These are phyloP conservation scores for Globisporangium mamillatum DNA, from an alignment of 352 stramenopile species.

Conservation along the genomic window DNA sequence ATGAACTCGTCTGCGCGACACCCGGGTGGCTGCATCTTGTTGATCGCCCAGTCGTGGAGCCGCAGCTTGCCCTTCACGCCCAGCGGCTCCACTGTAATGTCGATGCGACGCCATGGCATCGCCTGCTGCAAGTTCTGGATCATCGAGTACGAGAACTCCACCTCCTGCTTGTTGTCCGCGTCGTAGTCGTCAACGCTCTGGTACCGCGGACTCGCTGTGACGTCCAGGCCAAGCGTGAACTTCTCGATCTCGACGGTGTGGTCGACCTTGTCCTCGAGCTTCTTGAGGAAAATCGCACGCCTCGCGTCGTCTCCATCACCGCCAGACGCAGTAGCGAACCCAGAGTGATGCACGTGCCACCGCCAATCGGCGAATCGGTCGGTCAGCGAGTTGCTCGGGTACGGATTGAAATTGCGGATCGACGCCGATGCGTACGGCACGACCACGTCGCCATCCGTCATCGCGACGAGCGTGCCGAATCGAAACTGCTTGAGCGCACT, in stretches of 20 bases:
- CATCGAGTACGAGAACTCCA: conserved; percentile 68
- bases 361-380: conserved; percentile 59
- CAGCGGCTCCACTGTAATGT: conserved; percentile 58
- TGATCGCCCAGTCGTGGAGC: conserved; percentile 79
- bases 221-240: conserved; percentile 8
- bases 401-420: conserved; percentile 70
- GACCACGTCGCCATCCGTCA: conserved; percentile 74
- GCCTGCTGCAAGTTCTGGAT: conserved; percentile 47
- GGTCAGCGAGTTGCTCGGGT: conserved; percentile 47
- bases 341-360: conserved; percentile 71
- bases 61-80: conserved; percentile 67
- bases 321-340: conserved; percentile 29
- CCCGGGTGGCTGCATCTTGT: conserved; percentile 69
- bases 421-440: conserved; percentile 72
- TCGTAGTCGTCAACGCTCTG: conserved; percentile 61
- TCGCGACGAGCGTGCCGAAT: conserved; percentile 63
- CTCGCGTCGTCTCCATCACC: background rate
- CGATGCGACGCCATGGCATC: conserved; percentile 60
- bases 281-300: conserved; percentile 28
- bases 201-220: conserved; percentile 22
- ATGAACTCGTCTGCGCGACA: conserved; percentile 72
- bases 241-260: conserved; percentile 26
- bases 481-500: conserved; percentile 51
- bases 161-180: conserved; percentile 76
- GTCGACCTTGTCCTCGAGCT: conserved; percentile 48